These are phyloP conservation scores for Backusella psychrophila DNA, from an alignment of 192 early-diverging fungal species.

Conservation along the genomic window DNA sequence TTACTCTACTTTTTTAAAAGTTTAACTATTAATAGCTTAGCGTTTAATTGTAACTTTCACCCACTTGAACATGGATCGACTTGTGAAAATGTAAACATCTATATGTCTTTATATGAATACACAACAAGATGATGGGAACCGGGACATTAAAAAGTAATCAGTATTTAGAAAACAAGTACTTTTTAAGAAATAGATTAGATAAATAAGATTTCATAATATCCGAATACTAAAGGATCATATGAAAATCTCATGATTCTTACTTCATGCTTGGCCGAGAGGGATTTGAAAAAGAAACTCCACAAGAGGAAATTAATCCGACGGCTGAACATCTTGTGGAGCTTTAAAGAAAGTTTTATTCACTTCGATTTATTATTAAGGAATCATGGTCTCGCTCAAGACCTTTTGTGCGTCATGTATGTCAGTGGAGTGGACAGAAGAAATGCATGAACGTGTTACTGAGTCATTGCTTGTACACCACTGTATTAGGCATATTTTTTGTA, in stretches of 20 bases:
- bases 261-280: neutral
- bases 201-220: neutral
- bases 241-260: neutral
- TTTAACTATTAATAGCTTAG: neutral
- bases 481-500: neutral
- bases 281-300: conserved; percentile 6
- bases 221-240: neutral
- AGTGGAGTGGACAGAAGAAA: neutral
- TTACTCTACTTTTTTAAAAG: neutral
- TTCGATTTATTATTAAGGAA: neutral
- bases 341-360: neutral
- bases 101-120: neutral
- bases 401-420: neutral
- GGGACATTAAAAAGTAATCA: neutral
- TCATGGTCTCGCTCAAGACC: neutral
- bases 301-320: neutral
- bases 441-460: neutral
- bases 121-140: neutral
- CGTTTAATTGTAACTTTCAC: neutral
- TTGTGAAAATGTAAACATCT: neutral
- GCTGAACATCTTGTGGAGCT: neutral
- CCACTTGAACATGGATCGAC: neutral
- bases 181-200: neutral
- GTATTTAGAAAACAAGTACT: neutral
- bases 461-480: neutral